Base-by-base conservation (phyloP, 805 yeast species). In the Ogataea neopini region DNA sequence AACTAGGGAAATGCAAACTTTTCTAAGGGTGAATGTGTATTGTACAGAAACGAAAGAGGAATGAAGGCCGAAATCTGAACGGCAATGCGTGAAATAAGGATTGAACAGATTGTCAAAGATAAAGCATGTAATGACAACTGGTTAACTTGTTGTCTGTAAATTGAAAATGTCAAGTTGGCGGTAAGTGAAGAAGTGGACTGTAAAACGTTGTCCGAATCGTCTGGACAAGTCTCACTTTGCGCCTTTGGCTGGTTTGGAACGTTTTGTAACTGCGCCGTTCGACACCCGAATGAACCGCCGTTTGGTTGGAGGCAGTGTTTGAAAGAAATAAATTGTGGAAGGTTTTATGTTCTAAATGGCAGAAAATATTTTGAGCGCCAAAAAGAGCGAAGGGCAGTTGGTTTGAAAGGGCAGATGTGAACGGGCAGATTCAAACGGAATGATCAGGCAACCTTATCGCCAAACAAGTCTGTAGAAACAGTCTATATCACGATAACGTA, bases 31-130 rank as follows among this genome's bases (percentile, higher is more conserved):
- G 37, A 28, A n/a, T n/a, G 33, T 39, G 33, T 39, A 39, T 39
- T 39, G 42, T 39, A 39, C 42, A 39, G 33, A 17, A 39, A 28
- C 42, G 42, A 39, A 11, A 15, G 42, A 39, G 33, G 42, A 39
- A 39, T 22, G 42, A 26, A 23, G 11, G 15, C 17, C 20, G 9
- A 18, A 30, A n/a, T 11, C 8, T 6, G 15, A 6, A 14, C 34
- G 34, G 34, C 34, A 30, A 11, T 30, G 34, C 14, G 32, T 13
- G 17, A 30, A 18, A 30, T 15, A 30, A 20, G 19, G 37, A 17
- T 14, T 7, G 17, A 17, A 13, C 7, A 4, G 35, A 10, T 22
- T 19, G 23, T 17, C 37, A 34, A 20, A 18, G 15, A 34, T 9
- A 23, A 30, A 30, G 34, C 34, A 30, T 30, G 34, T 30, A 30